phyloP scores from a whole-genome alignment of 305 asterid species.

The Caryopteris hybrid region DNA sequence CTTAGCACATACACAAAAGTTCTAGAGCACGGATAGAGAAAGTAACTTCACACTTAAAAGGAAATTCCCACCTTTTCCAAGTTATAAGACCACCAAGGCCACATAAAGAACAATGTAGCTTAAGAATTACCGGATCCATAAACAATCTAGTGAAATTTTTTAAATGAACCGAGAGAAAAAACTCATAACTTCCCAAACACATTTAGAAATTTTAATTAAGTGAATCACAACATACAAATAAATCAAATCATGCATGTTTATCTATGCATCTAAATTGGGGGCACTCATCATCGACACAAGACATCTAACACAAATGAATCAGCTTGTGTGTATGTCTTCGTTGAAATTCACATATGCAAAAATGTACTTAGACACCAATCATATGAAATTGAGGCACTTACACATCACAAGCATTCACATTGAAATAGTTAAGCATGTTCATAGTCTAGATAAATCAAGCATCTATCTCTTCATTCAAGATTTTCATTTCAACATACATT shows the following conservation, averaged over 20 bases:
- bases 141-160: background rate
- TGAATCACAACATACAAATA: background rate
- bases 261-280: background rate
- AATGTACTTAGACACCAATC: background rate
- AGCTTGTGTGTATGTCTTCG: background rate
- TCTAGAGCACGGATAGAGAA: background rate
- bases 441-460: background rate
- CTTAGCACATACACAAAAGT: background rate
- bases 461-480: background rate
- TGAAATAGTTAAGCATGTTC: background rate
- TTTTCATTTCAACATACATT: background rate
- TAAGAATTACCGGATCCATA: background rate
- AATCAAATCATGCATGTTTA: background rate
- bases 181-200: too few species aligned
- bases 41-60: background rate
- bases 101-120: background rate
- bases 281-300: background rate
- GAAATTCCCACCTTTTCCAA: background rate
- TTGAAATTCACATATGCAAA: background rate
- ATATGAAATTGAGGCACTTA: background rate
- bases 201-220: background rate
- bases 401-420: background rate
- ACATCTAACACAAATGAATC: background rate
- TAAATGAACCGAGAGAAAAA: background rate
- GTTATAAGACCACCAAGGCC: background rate